A percentile compares a stretch with the other conserved stretches of the same genome.
These are phyloP conservation scores for Microcyclosporella mali DNA, from an alignment of 2,329 filamentous ascomycete genomes.

Conservation along the genomic window DNA sequence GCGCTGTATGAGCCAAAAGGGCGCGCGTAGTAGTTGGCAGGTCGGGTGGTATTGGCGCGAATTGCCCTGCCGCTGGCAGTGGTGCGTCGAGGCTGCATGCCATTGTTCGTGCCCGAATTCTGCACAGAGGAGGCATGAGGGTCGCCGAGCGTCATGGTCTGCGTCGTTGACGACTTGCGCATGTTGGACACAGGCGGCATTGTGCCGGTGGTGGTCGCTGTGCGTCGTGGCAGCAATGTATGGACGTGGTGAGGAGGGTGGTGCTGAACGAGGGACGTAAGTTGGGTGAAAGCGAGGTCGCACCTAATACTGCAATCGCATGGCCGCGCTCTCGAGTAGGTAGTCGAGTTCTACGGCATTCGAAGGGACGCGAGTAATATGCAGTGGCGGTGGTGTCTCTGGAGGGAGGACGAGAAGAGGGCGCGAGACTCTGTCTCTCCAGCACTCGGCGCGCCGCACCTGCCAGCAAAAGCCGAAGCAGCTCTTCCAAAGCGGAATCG, in stretches of 20 bases:
- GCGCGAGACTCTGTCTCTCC: background rate
- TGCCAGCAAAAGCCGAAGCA: too few relatives aligned
- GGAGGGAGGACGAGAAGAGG: background rate
- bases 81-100: slow-evolving; percentile 17
- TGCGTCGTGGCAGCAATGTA: background rate
- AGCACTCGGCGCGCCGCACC: too few relatives aligned
- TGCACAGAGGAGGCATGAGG: slow-evolving; percentile 3
- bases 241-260: background rate
- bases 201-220: background rate
- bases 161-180: slow-evolving; percentile 16
- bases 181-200: slow-evolving; percentile 19
- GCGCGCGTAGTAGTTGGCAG: slow-evolving; percentile 48
- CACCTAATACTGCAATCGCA: background rate
- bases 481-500: too few relatives aligned
- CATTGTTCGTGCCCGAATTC: slow-evolving; percentile 6
- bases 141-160: slow-evolving; percentile 6
- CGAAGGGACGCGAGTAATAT: too few relatives aligned
- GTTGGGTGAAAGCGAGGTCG: background rate
- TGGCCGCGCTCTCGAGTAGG: background rate
- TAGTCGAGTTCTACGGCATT: too few relatives aligned
- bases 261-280: too few relatives aligned
- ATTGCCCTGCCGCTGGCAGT: slow-evolving; percentile 42
- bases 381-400: background rate
- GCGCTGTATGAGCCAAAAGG: slow-evolving; percentile 38
- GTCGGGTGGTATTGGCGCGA: slow-evolving; percentile 40